Conservation (phyloP, 2,329 filamentous ascomycete genomes). For the Aureobasidium namibiae region DNA sequence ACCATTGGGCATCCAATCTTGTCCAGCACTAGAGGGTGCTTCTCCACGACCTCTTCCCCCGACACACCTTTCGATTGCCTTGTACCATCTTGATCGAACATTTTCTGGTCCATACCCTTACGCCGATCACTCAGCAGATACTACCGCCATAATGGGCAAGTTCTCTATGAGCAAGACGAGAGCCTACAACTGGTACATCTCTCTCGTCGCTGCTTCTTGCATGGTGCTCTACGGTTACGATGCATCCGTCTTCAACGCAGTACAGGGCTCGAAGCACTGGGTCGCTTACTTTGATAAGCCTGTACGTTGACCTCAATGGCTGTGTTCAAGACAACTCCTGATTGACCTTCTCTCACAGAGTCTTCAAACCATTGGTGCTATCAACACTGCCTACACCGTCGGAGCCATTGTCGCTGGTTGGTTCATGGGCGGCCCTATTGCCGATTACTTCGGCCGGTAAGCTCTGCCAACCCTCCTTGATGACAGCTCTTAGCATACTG, state of each 20-base stretch:
- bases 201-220: conserved; percentile 61
- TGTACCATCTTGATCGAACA: too few relatives aligned
- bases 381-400: conserved; percentile 64
- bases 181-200: conserved; percentile 53
- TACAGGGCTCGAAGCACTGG: conserved; percentile 62
- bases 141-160: conserved; percentile 2
- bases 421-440: conserved; percentile 58
- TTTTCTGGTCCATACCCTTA: background rate
- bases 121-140: background rate
- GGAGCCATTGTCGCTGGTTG: conserved; percentile 63
- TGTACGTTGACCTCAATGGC: conserved; percentile 12
- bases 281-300: conserved; percentile 52
- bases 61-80: background rate
- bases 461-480: background rate
- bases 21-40: too few relatives aligned
- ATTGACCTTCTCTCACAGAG: conserved; percentile 15
- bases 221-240: conserved; percentile 72
- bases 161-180: conserved; percentile 25
- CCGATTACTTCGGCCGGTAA: conserved; percentile 20
- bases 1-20: background rate
- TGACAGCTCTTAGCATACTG: too few relatives aligned
- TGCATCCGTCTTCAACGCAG: conserved; percentile 65
- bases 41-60: too few relatives aligned
- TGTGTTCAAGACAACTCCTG: too few relatives aligned
- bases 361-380: conserved; percentile 42